Evolutionary conservation across 139 green algal genomes (phyloP).

Genomic region (Gonium pectorale): DNA sequence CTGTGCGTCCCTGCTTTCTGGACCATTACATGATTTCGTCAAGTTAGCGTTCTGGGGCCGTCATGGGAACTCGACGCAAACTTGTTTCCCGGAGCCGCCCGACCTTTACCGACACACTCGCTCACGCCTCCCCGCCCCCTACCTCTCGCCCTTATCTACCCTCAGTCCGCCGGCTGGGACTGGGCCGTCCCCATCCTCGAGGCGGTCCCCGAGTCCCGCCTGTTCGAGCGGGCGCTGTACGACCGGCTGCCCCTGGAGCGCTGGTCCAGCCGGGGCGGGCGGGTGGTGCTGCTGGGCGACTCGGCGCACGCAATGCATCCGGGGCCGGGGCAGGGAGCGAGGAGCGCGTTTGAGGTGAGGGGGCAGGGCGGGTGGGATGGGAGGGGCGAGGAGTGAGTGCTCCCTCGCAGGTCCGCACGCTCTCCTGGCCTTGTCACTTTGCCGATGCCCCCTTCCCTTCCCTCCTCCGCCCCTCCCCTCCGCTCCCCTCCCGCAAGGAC

Average conservation of each 20-base stretch:
- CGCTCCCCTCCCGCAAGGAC: neutral
- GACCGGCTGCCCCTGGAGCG: slow-evolving; percentile 51
- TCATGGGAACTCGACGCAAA: too few relatives aligned
- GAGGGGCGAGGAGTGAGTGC: neutral
- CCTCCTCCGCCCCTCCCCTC: too few relatives aligned
- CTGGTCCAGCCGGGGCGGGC: slow-evolving; percentile 17
- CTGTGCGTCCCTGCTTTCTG: too few relatives aligned
- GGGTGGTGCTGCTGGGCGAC: slow-evolving; percentile 64
- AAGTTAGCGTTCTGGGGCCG: too few relatives aligned
- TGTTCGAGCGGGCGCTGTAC: slow-evolving; percentile 67
- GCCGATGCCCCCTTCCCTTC: neutral
- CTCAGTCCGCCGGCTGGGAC: slow-evolving; percentile 1
- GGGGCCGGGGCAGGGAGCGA: slow-evolving; percentile 62
- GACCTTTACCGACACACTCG: too few relatives aligned
- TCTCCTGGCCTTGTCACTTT: too few relatives aligned
- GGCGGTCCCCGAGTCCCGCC: slow-evolving; percentile 54
- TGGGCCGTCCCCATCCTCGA: slow-evolving; percentile 29
- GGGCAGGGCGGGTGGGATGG: neutral
- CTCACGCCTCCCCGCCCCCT: too few relatives aligned
- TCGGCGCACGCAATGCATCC: slow-evolving; percentile 64
- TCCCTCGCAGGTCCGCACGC: too few relatives aligned
- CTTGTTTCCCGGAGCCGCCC: too few relatives aligned
- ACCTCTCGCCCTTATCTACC: neutral
- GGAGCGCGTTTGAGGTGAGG: slow-evolving; percentile 62
- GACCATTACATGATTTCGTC: too few relatives aligned